Base-by-base conservation (phyloP, 2,329 filamentous ascomycete genomes). In the Stemphylium vesicarium region DNA sequence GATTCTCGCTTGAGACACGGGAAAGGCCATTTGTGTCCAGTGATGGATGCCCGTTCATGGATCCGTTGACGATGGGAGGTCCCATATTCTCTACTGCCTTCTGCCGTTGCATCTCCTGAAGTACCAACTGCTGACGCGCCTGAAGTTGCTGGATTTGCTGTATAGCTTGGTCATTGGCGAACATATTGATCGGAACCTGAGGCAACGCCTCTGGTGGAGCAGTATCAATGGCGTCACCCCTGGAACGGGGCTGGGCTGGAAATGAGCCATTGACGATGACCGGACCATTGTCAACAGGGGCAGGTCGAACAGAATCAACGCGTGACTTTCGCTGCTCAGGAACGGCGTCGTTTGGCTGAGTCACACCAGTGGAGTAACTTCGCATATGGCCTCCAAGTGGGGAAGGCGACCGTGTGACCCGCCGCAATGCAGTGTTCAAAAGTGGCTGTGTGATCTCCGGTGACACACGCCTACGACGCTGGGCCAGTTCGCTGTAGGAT, bases 331-430 rank as follows among this genome's bases (percentile, higher is more conserved):
- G 66, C 32, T 63, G 55, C 29, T 69, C 63, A 12, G 53, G 50
- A 8, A 33, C 43, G 8, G 56, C 37, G 10, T 55, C 41, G 26
- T 41, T 40, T 36, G 60, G 63, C 10, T 62, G 59, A 15, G 63
- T 37, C 4, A 68, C 54, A 26, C 64, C 65, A 7, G 65, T 75
- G 4, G 77, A 77, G 36, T 77, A 77, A 39, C 73, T 78, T 40
- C 78, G 70, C 43, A 75, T 59, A 48, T 79, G 77, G 4, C 76
- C 75, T 32, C 76, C 75, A 26, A 81, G 70, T 1, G 80, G 80
- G 3, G 80, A 82, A 15, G 80, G 80, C 15, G 80, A 82, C 24
- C 79, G 71, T 13, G 77, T 79, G 8, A 70, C 64, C 32, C 72
- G 70, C 33, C 70, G 63, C 47, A 74, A 50, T 2, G 72, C 72